Percentiles rank a stretch among this genome's conserved stretches.
Evolutionary conservation across 495 filamentous ascomycete species (phyloP).

Genomic region (Aspergillus leporis): DNA sequence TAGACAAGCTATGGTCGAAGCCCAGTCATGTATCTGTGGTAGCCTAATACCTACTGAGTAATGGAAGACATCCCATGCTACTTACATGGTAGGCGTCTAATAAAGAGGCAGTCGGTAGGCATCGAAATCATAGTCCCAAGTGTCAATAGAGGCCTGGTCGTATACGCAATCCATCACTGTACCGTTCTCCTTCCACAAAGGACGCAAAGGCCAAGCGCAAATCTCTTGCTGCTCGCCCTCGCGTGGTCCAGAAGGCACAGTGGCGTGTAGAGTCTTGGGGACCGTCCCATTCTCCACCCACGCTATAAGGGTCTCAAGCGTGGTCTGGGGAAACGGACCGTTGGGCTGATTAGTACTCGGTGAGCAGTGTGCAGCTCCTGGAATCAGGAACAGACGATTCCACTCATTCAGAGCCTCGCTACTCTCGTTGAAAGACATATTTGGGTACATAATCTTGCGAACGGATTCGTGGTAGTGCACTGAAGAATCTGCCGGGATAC

Average conservation of each 20-base stretch:
- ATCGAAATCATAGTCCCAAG: slow-evolving; percentile 29
- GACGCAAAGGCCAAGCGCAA: slow-evolving; percentile 49
- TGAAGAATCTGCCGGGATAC: slow-evolving; percentile 48
- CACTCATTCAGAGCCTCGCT: slow-evolving; percentile 44
- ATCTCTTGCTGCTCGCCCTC: slow-evolving; percentile 39
- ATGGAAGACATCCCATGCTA: too few relatives aligned
- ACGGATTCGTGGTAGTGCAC: slow-evolving; percentile 53
- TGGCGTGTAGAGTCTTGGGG: slow-evolving; percentile 39
- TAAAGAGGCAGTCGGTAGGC: slow-evolving; percentile 21
- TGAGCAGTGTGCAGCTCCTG: slow-evolving; percentile 52
- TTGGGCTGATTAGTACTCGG: slow-evolving; percentile 41
- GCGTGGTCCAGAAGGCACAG: slow-evolving; percentile 29
- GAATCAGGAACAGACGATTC: slow-evolving; percentile 53
- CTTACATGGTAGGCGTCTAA: not conserved
- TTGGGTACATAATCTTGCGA: slow-evolving; percentile 49
- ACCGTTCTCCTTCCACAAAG: slow-evolving; percentile 38
- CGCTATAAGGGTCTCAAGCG: slow-evolving; percentile 39
- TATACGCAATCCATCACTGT: slow-evolving; percentile 35
- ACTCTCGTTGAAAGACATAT: slow-evolving; percentile 35
- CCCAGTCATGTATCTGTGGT: too few relatives aligned
- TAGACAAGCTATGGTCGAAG: too few relatives aligned
- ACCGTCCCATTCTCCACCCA: slow-evolving; percentile 52
- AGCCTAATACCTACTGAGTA: too few relatives aligned
- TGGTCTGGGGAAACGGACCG: slow-evolving; percentile 47
- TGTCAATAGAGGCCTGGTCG: slow-evolving; percentile 33